Evolutionary conservation across 257 asterid genomes (phyloP).

Genomic region (Ajuga chamaepitys): DNA sequence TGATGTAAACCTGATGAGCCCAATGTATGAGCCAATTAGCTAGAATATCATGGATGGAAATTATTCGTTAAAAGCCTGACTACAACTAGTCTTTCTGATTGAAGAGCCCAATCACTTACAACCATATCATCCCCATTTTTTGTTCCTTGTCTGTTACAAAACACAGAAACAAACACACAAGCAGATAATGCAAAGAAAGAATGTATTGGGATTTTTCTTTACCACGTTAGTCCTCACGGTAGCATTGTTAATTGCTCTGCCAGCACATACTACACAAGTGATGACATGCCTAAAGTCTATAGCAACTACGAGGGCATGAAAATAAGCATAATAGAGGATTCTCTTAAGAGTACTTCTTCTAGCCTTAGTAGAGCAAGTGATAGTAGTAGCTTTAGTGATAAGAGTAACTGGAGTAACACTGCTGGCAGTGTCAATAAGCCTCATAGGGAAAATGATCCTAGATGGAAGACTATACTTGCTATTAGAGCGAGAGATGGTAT

Average conservation of each 20-base stretch:
- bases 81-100: conserved; percentile 40
- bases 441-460: conserved; percentile 54
- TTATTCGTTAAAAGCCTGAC: conserved; percentile 42
- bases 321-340: conserved; percentile 34
- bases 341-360: conserved; percentile 43
- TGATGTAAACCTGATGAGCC: conserved; percentile 59
- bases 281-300: conserved; percentile 30
- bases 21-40: conserved; percentile 53
- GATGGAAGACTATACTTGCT: conserved; percentile 55
- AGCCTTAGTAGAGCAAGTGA: conserved; percentile 48
- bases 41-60: conserved; percentile 35
- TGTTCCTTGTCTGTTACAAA: conserved; percentile 24
- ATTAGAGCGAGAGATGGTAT: conserved; percentile 40
- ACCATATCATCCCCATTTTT: conserved; percentile 21
- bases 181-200: conserved; percentile 33
- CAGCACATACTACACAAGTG: conserved; percentile 38
- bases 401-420: conserved; percentile 52
- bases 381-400: conserved; percentile 56
- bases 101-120: conserved; percentile 23
- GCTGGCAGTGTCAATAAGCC: conserved; percentile 50
- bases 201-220: conserved; percentile 53
- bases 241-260: conserved; percentile 33
- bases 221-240: conserved; percentile 46
- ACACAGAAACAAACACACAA: conserved; percentile 20
- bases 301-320: conserved; percentile 28